These are phyloP conservation scores for Symbiodinium natans DNA, from an alignment of 73 alveolate species.

Conservation along the genomic window DNA sequence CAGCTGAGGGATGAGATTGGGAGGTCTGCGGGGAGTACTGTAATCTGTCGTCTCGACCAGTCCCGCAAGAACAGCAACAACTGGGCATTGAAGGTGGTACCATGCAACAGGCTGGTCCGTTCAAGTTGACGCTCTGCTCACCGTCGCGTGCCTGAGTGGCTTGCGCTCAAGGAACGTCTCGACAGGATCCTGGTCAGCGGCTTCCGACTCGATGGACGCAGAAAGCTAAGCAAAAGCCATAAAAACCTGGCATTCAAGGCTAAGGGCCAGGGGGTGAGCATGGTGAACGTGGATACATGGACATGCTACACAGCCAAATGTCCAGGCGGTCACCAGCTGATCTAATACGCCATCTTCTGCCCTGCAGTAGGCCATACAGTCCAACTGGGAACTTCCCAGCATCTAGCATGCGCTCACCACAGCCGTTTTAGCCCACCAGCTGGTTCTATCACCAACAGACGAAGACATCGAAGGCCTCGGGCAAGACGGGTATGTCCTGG, in stretches of 20 bases:
- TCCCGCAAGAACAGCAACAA: too few relatives aligned
- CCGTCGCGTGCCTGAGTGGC: conserved; percentile 27
- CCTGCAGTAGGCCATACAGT: too few relatives aligned
- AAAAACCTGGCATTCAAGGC: neutral
- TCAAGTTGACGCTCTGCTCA: too few relatives aligned
- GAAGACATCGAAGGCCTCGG: neutral
- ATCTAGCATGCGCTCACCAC: too few relatives aligned
- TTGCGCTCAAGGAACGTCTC: conserved; percentile 42
- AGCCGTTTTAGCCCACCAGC: too few relatives aligned
- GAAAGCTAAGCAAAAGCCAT: neutral
- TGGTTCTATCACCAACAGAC: too few relatives aligned
- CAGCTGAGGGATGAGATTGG: too few relatives aligned
- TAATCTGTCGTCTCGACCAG: too few relatives aligned
- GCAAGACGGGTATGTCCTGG: neutral
- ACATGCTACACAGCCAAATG: conserved; percentile 13
- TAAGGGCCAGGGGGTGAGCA: neutral
- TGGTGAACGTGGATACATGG: neutral
- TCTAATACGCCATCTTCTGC: neutral
- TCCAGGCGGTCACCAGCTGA: neutral
- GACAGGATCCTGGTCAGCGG: conserved; percentile 38
- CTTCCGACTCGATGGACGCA: neutral
- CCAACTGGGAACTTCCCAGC: too few relatives aligned
- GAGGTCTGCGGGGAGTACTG: too few relatives aligned
- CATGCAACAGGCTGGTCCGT: too few relatives aligned
- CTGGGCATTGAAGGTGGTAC: too few relatives aligned